Conservation (phyloP, 78 protist genomes). For the Protostelium mycophagum region DNA sequence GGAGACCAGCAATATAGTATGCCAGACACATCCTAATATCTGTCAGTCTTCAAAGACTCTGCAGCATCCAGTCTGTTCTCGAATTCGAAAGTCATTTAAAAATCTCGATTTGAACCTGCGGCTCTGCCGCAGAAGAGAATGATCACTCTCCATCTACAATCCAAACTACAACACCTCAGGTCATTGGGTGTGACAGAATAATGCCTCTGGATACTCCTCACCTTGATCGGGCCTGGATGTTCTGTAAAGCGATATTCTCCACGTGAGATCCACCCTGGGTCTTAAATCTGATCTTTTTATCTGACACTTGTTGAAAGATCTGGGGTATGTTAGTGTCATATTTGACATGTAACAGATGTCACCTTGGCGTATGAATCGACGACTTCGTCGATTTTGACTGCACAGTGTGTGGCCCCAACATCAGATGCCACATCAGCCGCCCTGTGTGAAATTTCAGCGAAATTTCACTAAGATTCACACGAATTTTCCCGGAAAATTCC, state of each 20-base stretch:
- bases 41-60: not conserved
- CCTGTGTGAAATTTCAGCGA: conserved; percentile 13
- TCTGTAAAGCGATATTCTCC: conserved; percentile 85
- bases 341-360: not conserved
- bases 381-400: conserved; percentile 43
- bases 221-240: conserved; percentile 68
- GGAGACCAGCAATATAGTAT: conserved; percentile 71
- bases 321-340: not conserved
- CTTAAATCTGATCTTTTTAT: conserved; percentile 31
- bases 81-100: too few species aligned
- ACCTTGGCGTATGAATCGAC: conserved; percentile 23
- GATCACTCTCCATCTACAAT: too few species aligned
- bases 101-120: too few species aligned
- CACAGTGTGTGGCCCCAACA: conserved; percentile 35
- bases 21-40: conserved; percentile 65
- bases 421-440: conserved; percentile 29
- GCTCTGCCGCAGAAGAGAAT: too few species aligned
- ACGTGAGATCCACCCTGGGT: conserved; percentile 30
- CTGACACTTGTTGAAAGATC: conserved; percentile 8
- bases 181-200: too few species aligned
- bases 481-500: too few species aligned
- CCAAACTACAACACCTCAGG: too few species aligned
- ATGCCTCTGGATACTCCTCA: not conserved
- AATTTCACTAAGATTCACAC: not conserved
- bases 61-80: too few species aligned